Base-by-base conservation (phyloP, 2,329 filamentous ascomycete genomes). In the Sclerotinia spermophila region DNA sequence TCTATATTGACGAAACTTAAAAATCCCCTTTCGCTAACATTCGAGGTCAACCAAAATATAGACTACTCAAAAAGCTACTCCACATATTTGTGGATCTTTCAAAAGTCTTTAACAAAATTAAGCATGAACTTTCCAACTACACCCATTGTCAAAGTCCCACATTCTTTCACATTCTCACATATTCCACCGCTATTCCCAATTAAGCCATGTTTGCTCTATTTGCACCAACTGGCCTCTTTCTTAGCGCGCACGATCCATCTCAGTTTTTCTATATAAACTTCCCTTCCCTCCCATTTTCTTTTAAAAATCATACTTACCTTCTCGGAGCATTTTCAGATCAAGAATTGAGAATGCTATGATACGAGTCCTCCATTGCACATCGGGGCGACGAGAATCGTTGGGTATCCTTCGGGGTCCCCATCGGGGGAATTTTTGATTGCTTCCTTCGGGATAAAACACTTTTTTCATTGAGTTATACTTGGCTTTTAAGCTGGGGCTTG, bases 361-460 rank as follows among this genome's bases (percentile, higher is more conserved):
- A 78, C 76, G 81, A 84, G 82, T 81, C 83, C 84, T 86, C 82
- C 84, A 86, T 86, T 86, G 84, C 84, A 86, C 84, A 86, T 76
- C 84, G 84, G 81, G 84, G 84, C 78, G 83, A 82, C 82, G 80
- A 82, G 77, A 78, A 74, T 75, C 69, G 77, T 79, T 75, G 71
- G 77, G 72, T 78, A 75, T 77, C 74, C 78, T 78, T 78, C 78
- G 78, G 78, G 76, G 74, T 76, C 77, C 72, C 78, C 72, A 75
- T 72, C 71, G 74, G 77, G 70, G 78, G 71, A 80, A 80, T 81
- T 80, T 81, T 80, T 80, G 79, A 73, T 80, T 73, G 76, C 76
- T 64, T 68, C 67, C 69, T 53, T 58, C n/a, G 69, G 69, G 38
- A 42, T 60, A 68, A 30, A 71, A 56, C 42, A 24, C 19, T 68